Base-by-base conservation (phyloP, 2,329 filamentous ascomycete species). In the Leptographium procerum region DNA sequence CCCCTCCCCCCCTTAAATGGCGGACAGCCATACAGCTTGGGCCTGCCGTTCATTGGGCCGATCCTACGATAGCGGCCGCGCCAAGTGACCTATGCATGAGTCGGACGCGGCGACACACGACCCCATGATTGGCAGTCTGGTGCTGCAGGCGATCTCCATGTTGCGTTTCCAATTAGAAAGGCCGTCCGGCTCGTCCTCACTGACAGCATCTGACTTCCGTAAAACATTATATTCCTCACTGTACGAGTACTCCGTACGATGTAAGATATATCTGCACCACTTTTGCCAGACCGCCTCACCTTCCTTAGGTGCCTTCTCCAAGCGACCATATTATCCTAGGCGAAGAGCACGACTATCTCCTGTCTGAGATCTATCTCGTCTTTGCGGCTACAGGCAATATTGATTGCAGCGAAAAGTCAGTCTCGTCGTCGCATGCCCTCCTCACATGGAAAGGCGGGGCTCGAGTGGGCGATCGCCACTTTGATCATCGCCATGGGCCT, bases 1-100 rank as follows among this genome's bases (percentile, higher is more conserved):
- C 48, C 11, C 19, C 28, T 16, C 24, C 6, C 47, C 47, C 24
- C n/a, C 24, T 19, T 9, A 19, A 26, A 50, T 24, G 58, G 56
- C 56, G 61, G 57, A 36, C 57, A 54, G 60, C 61, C 56, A 61
- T 60, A 59, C 57, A 56, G 47, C 48, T 29, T 34, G 34, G 53
- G 13, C 55, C 45, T 33, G 60, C 54, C 52, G 56, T 54, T 59
- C 48, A 64, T 63, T 64, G 62, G 62, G 55, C 54, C 56, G 57
- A 60, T 60, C 59, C 58, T 51, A 56, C n/a, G 40, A 43, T 56
- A 34, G 54, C 50, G 40, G 58, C 59, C 47, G 53, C 50, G 9
- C 40, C 54, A 59, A 43, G 40, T 43, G 40, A 43, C 40, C 14
- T 43, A 19, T 8, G 6, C 40, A 50, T 59, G 56, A 36, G 40